Base-by-base conservation (phyloP, 805 yeast species). In the Pichia deserticola region DNA sequence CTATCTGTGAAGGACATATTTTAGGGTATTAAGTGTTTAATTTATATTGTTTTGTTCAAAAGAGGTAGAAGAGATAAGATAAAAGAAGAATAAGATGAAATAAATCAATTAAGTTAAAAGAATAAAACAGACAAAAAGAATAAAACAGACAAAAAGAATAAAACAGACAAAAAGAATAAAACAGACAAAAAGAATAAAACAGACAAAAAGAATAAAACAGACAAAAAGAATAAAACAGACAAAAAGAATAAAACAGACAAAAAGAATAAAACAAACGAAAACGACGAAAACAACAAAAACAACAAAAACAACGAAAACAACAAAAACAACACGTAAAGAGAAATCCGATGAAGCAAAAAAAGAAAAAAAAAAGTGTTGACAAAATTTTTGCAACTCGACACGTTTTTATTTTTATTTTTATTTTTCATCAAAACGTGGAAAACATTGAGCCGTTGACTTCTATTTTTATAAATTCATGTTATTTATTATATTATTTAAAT, bases 1-100 rank as follows among this genome's bases (percentile, higher is more conserved):
- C 81, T 83, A 66, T 85, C 73, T 38, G 88, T 70, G 64, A 85
- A 86, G 28, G 67, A 60, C 69, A 63, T 65, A 28, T n/a, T 45
- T 9, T 15, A 3, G 20, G 38, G 4, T 7, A n/a, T 6, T 38
- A 13, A 6, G 12, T 25, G 27, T 7, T 25, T 28, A 25, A 20
- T 27, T n/a, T 35, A 25, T 27, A 15, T 3, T 29, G 13, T 11
- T 28, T 5, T 37, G 27, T 27, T 32, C 8, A 29, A 8, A 25
- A 47, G 27, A 8, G 3, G 28, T 7, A 8, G 15, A 28, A 27
- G n/a, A 11, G 36, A 25, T 27, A 30, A 41, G 20, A 27, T 36
- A 10, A n/a, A 27, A 13, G 25, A 20, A 34, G 27, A 32, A 29
- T n/a, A 3, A 30, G 25, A 30, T 7, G 32, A 9, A 20, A 3